A percentile compares a stretch with the other conserved stretches of the same genome.
Evolutionary conservation across 2,329 filamentous ascomycete species (phyloP).

Genomic region (Diaporthe nobilis): DNA sequence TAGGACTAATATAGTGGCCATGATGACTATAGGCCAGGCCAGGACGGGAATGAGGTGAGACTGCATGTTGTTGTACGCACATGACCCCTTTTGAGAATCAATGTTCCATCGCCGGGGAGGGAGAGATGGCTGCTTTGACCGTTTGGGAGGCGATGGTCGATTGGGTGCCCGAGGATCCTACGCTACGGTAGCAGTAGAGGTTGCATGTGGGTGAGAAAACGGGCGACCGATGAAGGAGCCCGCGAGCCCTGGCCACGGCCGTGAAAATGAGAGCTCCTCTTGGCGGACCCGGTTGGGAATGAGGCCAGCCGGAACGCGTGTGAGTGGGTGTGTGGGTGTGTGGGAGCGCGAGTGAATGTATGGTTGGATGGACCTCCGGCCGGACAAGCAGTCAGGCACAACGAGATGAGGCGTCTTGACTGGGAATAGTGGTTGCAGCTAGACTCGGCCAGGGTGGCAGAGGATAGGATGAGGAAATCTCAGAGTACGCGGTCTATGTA

Average conservation of each 20-base stretch:
- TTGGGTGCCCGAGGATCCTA: constrained; percentile 29
- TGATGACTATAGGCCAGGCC: constrained; percentile 17
- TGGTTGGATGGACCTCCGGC: constrained; percentile 20
- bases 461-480: neutral
- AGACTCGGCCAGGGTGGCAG: constrained; percentile 4
- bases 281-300: constrained; percentile 29
- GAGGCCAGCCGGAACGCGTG: constrained; percentile 2
- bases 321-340: constrained; percentile 9
- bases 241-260: neutral
- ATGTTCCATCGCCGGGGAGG: constrained; percentile 25
- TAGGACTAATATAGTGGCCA: constrained; percentile 9
- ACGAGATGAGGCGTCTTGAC: constrained; percentile 33
- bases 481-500: neutral
- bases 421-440: constrained; percentile 29
- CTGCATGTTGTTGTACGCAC: constrained; percentile 23
- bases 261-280: constrained; percentile 7
- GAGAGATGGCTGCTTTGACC: constrained; percentile 30
- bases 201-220: constrained; percentile 22
- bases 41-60: constrained; percentile 18
- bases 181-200: constrained; percentile 27
- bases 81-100: constrained; percentile 32
- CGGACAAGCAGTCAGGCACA: constrained; percentile 22
- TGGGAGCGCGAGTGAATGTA: constrained; percentile 2
- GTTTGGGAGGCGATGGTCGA: constrained; percentile 31
- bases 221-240: constrained; percentile 28